phyloP scores from a whole-genome alignment of 2,329 filamentous ascomycete genomes.

The Madurella fahalii region DNA sequence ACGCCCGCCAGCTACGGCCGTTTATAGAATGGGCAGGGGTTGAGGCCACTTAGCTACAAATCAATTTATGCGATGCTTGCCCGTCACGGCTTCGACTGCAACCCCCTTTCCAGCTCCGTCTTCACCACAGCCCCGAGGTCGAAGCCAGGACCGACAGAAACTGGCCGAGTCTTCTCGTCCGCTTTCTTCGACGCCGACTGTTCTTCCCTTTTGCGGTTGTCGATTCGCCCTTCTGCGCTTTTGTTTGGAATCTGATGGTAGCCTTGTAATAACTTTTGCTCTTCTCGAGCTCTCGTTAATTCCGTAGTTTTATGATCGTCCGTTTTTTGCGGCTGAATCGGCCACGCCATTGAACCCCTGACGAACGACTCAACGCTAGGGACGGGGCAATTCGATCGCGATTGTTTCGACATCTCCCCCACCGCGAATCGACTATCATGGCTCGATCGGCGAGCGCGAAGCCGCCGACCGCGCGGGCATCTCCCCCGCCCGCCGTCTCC shows the following conservation, averaged over 20 bases:
- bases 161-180: conserved; percentile 10
- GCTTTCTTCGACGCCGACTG: conserved; percentile 3
- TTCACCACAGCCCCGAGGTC: conserved; percentile 14
- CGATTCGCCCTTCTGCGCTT: conserved; percentile 16
- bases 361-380: not conserved
- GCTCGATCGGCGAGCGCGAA: conserved; percentile 36
- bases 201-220: conserved; percentile 16
- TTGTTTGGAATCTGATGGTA: conserved; percentile 26
- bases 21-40: conserved; percentile 12
- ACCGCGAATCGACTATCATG: conserved; percentile 29
- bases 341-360: conserved; percentile 8
- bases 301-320: conserved; percentile 19
- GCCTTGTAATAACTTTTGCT: conserved; percentile 39
- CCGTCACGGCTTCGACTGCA: conserved; percentile 17
- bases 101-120: conserved; percentile 17
- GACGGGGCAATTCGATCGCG: not conserved
- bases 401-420: not conserved
- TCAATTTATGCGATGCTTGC: conserved; percentile 22
- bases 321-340: conserved; percentile 13
- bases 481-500: conserved; percentile 20
- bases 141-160: conserved; percentile 16
- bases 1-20: conserved; percentile 8
- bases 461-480: conserved; percentile 31
- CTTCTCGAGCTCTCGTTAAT: conserved; percentile 42
- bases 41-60: conserved; percentile 25